Base-by-base conservation (phyloP, 1,139 yeast species). In the Sugiyamaella neomexicana region DNA sequence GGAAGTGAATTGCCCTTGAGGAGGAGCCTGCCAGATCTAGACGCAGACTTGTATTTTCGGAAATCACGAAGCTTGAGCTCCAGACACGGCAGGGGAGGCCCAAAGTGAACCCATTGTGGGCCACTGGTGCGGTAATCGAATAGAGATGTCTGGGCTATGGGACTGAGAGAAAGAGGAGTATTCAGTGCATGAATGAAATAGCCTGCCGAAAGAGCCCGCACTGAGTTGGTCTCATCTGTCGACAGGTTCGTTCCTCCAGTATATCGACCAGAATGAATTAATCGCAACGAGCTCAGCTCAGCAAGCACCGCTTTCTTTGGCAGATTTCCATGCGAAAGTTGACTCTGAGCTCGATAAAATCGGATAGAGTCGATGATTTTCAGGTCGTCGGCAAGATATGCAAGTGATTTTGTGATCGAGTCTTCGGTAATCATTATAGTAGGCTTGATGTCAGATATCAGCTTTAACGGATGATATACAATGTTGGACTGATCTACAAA, bases 171-270 rank as follows among this genome's bases (percentile, higher is more conserved):
- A 1, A 52, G 46, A 1, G 74, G 71, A 7, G 65, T 60, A 20
- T 65, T 60, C 6, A 71, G 57, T 2, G 71, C 62, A 51, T 70
- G 74, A 15, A 73, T 51, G 36, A 73, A 59, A 38, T 66, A 65
- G 2, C 74, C 62, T 9, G 75, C 77, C 0, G 72, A 57, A 13
- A 72, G 62, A 0, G 71, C 70, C 10, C 75, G 60, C 6, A 73
- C 59, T 9, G 53, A 52, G 15, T 68, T 62, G 10, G 67, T 57
- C 9, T 71, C 70, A 12, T 59, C 57, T 2, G 70, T 62, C 27
- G 68, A 60, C 50, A 69, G 54, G 1, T 54, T 54, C 20, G 52
- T 52, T 7, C 39, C 52, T 16, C 56, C 47, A 42, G 43, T 42
- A 31, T 58, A 55, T 25, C 27, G 36, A 1, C 58, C 63, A 1